Percentiles rank a stretch among this genome's conserved stretches.
These are phyloP conservation scores for Myriangium duriaei DNA, from an alignment of 2,329 filamentous ascomycete species.

Conservation along the genomic window DNA sequence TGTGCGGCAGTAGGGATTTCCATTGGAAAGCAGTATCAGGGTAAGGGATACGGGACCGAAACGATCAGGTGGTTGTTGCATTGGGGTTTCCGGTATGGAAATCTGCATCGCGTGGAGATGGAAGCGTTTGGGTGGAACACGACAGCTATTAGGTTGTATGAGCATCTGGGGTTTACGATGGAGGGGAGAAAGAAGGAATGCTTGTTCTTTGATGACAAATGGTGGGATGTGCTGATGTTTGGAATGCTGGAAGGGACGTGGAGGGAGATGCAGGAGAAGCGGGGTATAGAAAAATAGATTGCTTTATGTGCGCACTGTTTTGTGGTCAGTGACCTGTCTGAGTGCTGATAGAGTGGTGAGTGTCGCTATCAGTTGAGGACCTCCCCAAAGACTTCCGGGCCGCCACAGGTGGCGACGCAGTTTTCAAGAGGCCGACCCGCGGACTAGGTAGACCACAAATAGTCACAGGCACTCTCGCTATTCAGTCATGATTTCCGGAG, in stretches of 20 bases:
- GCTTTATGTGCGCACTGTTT: too few species aligned
- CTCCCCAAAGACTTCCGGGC: too few species aligned
- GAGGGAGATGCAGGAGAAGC: constrained; percentile 15
- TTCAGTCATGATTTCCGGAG: too few species aligned
- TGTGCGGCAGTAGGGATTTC: constrained; percentile 29
- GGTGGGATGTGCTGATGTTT: constrained; percentile 20
- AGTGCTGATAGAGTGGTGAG: too few species aligned
- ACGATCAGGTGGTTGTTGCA: constrained; percentile 35
- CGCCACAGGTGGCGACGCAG: too few species aligned
- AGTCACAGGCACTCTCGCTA: too few species aligned
- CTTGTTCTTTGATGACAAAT: constrained; percentile 33
- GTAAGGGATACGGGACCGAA: constrained; percentile 34
- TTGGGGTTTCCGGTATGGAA: constrained; percentile 34
- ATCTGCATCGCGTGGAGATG: constrained; percentile 33
- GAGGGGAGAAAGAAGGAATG: constrained; percentile 33
- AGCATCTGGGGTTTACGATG: constrained; percentile 32
- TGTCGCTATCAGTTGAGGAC: too few species aligned
- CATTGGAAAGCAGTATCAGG: constrained; percentile 24
- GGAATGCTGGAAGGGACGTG: constrained; percentile 31
- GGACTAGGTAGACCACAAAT: too few species aligned
- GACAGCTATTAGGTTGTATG: constrained; percentile 31
- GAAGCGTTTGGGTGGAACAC: constrained; percentile 31
- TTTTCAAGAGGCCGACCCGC: too few species aligned
- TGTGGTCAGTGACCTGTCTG: too few species aligned
- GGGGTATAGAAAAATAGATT: too few species aligned